Conservation (phyloP, 2,329 filamentous ascomycete genomes). For the Gnomoniopsis smithogilvyi region DNA sequence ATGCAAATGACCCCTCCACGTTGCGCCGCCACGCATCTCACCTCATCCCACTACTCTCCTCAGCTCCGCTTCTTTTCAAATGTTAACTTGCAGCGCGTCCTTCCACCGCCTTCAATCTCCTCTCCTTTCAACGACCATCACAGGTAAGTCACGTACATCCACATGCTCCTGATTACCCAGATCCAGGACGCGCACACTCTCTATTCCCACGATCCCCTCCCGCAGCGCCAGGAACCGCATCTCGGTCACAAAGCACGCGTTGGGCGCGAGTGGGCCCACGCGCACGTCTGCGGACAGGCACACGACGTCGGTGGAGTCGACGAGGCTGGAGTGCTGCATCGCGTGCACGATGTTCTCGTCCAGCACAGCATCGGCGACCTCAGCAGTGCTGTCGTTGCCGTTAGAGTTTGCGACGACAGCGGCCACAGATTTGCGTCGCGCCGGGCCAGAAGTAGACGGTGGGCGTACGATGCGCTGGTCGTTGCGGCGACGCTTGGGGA, state of each 20-base stretch:
- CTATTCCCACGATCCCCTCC: slow-evolving; percentile 66
- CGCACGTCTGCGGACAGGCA: slow-evolving; percentile 72
- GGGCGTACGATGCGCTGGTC: slow-evolving; percentile 52
- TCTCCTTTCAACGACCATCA: slow-evolving; percentile 52
- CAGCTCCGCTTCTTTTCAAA: not conserved
- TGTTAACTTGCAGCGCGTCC: too few relatives aligned
- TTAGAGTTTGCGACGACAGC: slow-evolving; percentile 11
- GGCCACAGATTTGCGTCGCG: slow-evolving; percentile 27
- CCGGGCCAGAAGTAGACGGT: slow-evolving; percentile 48
- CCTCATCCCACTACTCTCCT: not conserved
- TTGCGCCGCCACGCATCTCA: not conserved
- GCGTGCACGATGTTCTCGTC: slow-evolving; percentile 71
- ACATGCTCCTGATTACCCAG: slow-evolving; percentile 72
- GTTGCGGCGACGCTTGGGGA: slow-evolving; percentile 61
- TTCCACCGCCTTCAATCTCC: slow-evolving; percentile 4
- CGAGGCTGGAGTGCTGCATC: slow-evolving; percentile 62
- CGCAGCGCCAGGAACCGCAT: slow-evolving; percentile 68
- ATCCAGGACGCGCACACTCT: slow-evolving; percentile 71
- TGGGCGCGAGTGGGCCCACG: slow-evolving; percentile 68
- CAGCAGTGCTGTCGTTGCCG: slow-evolving; percentile 13
- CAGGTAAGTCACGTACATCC: slow-evolving; percentile 72
- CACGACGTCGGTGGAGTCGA: slow-evolving; percentile 66
- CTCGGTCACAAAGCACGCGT: slow-evolving; percentile 71
- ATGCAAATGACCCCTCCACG: not conserved
- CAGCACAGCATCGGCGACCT: slow-evolving; percentile 62